phyloP scores from a whole-genome alignment of 768 basidiomycete species.

The Pleurotus tuoliensis region DNA sequence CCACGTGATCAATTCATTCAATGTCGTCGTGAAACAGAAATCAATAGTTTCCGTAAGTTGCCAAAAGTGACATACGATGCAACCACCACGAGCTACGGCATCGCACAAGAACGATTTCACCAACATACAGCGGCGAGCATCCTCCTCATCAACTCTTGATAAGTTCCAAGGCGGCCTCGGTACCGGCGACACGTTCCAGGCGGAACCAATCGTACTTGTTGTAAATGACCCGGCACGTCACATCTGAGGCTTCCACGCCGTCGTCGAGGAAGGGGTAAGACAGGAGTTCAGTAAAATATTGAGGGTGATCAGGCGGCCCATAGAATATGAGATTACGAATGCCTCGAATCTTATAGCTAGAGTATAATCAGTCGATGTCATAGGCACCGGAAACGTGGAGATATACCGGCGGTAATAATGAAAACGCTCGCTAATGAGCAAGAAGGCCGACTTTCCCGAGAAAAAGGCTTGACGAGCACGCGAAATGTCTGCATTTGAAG shows the following conservation, averaged over 20 bases:
- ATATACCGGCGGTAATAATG: constrained; percentile 89
- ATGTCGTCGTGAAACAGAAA: too few species aligned
- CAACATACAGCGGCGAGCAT: too few species aligned
- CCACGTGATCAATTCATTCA: too few species aligned
- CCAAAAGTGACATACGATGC: too few species aligned
- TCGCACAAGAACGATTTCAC: too few species aligned
- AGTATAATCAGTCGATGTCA: not conserved
- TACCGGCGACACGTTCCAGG: constrained; percentile 80
- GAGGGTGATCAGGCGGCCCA: constrained; percentile 83
- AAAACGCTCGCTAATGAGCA: constrained; percentile 95
- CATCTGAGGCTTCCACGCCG: constrained; percentile 81
- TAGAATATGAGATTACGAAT: constrained; percentile 94
- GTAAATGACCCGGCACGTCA: constrained; percentile 78
- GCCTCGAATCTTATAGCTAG: constrained; percentile 88
- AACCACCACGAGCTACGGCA: too few species aligned
- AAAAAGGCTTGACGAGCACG: constrained; percentile 93
- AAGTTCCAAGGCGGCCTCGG: constrained; percentile 39
- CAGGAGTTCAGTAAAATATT: constrained; percentile 89
- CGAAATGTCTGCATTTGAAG: constrained; percentile 90
- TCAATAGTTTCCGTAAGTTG: too few species aligned
- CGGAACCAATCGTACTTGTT: constrained; percentile 87
- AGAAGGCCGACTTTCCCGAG: constrained; percentile 77
- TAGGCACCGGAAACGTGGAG: not conserved
- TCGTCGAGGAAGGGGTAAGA: constrained; percentile 89
- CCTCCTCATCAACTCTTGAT: constrained; percentile 24